A percentile compares a stretch with the other conserved stretches of the same genome.
These are phyloP conservation scores for Termitomyces sp. DNA, from an alignment of 768 basidiomycete species.

Conservation along the genomic window DNA sequence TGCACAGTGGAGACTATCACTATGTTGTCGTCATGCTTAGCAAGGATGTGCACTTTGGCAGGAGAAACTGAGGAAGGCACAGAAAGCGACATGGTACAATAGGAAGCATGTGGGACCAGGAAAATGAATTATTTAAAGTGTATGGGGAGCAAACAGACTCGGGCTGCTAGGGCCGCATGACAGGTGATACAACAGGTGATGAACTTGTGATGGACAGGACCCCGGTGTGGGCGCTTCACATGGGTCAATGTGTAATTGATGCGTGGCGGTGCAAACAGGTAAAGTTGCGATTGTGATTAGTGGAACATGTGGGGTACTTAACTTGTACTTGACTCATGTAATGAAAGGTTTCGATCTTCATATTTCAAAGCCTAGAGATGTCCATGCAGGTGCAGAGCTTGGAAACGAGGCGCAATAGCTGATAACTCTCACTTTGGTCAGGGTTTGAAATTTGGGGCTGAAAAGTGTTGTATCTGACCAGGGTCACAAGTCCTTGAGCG, in stretches of 20 bases:
- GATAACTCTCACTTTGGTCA: slow-evolving; percentile 10
- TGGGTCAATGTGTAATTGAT: not conserved
- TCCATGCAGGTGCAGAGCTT: slow-evolving; percentile 5
- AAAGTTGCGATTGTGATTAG: no score
- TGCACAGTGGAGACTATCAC: slow-evolving; percentile 88
- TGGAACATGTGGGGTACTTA: no score
- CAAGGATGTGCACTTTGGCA: slow-evolving; percentile 58
- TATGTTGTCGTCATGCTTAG: slow-evolving; percentile 80
- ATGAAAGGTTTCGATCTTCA: not conserved
- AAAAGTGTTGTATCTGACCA: no score
- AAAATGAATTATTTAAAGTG: not conserved
- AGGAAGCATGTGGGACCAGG: not conserved
- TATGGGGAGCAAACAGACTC: not conserved
- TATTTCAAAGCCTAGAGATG: slow-evolving; percentile 10
- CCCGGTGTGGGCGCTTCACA: no score
- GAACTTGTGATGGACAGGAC: no score
- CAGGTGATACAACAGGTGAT: no score
- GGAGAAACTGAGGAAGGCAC: slow-evolving; percentile 19
- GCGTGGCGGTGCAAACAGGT: no score
- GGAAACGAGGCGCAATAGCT: slow-evolving; percentile 11
- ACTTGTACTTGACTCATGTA: no score
- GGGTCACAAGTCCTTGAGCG: no score
- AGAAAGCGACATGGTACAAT: slow-evolving; percentile 2
- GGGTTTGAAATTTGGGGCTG: slow-evolving; percentile 12
- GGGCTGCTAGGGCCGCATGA: no score